These are phyloP conservation scores for Beauveria brongniartii DNA, from an alignment of 2,329 filamentous ascomycete genomes.

Conservation along the genomic window DNA sequence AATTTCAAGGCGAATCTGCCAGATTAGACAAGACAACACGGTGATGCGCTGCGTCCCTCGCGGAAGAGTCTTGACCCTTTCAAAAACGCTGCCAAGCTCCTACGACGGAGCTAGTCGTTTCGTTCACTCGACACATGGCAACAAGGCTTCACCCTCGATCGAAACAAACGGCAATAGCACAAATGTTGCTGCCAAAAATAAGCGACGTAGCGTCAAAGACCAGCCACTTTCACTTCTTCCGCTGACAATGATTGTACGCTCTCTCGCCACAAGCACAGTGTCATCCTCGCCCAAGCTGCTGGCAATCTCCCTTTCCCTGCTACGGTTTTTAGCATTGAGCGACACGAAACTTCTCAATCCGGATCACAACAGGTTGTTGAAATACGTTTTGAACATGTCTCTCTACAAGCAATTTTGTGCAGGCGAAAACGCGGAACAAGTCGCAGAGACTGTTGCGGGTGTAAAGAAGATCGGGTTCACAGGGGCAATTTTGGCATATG, in stretches of 20 bases:
- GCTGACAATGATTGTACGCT: not conserved
- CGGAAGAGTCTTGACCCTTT: not conserved
- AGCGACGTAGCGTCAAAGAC: not conserved
- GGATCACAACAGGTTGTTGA: conserved; percentile 41
- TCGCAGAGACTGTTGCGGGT: not conserved
- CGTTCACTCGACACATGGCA: not conserved
- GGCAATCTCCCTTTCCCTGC: not conserved
- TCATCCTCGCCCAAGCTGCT: conserved; percentile 1
- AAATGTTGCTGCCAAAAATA: not conserved
- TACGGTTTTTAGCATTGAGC: not conserved
- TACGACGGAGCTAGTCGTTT: not conserved
- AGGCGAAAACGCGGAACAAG: conserved; percentile 29
- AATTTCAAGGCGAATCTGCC: not conserved
- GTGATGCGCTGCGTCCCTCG: not conserved
- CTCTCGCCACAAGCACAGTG: conserved; percentile 2
- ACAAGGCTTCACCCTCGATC: not conserved
- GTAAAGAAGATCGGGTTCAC: not conserved
- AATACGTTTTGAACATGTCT: conserved; percentile 39
- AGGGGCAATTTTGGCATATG: conserved; percentile 4
- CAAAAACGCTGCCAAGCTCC: not conserved
- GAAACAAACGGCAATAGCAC: not conserved
- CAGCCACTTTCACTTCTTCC: not conserved
- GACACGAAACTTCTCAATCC: conserved; percentile 27
- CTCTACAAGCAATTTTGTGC: conserved; percentile 50
- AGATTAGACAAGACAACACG: not conserved